These are phyloP conservation scores for Trichaptum fuscoviolaceum DNA, from an alignment of 768 basidiomycete genomes.

Conservation along the genomic window DNA sequence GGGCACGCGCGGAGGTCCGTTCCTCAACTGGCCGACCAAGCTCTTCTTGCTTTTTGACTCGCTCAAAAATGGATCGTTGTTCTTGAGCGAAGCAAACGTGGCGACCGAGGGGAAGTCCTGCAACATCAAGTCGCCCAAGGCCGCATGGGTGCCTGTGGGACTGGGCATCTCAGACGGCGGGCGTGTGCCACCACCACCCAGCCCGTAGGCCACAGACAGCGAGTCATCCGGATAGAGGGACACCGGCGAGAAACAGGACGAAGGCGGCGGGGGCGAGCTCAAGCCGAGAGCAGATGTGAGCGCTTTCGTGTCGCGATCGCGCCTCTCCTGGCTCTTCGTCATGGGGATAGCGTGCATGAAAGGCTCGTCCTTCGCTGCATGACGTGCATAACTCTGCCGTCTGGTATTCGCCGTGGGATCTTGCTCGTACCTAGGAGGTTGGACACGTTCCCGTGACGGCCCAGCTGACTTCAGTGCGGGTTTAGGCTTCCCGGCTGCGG, in stretches of 20 bases:
- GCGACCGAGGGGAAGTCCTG: constrained; percentile 42
- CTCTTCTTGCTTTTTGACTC: background rate
- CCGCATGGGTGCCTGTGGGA: constrained; percentile 38
- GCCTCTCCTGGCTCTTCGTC: constrained; percentile 29
- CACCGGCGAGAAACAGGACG: constrained; percentile 32
- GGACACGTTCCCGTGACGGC: constrained; percentile 48
- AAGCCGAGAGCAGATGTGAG: constrained; percentile 35
- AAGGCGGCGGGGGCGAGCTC: constrained; percentile 34
- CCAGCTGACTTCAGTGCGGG: constrained; percentile 60
- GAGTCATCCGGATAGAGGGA: constrained; percentile 72
- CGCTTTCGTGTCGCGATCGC: constrained; percentile 35
- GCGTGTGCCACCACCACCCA: constrained; percentile 26
- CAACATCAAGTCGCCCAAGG: constrained; percentile 56
- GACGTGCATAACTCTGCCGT: background rate
- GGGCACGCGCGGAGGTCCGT: constrained; percentile 68
- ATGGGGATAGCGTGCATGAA: constrained; percentile 26
- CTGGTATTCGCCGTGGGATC: constrained; percentile 10
- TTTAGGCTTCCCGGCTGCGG: constrained; percentile 33
- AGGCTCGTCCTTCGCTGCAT: constrained; percentile 14
- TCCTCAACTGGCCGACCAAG: constrained; percentile 21
- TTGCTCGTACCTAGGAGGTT: constrained; percentile 30
- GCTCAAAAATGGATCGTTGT: constrained; percentile 23
- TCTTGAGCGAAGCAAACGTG: constrained; percentile 11
- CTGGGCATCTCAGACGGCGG: constrained; percentile 25
- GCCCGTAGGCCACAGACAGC: constrained; percentile 41